phyloP scores from a whole-genome alignment of 192 early-diverging fungal species.

The Coemansia sp. region DNA sequence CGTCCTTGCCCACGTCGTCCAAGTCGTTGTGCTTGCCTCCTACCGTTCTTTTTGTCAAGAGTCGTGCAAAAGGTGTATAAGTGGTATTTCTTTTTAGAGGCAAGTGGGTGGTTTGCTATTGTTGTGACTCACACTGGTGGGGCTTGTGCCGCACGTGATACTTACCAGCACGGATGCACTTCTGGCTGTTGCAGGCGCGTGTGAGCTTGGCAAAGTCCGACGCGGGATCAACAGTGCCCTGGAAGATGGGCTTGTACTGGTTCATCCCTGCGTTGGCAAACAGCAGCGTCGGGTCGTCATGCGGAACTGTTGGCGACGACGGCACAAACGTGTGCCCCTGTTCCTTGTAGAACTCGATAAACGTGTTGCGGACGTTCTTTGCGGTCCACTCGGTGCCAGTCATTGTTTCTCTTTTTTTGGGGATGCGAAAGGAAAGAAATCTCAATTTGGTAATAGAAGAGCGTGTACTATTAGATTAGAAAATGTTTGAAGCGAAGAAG shows the following conservation, averaged over 20 bases:
- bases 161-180: conserved; percentile 97
- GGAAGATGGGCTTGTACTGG: conserved; percentile 98
- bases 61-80: no score
- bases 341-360: conserved; percentile 81
- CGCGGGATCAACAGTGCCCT: conserved; percentile 92
- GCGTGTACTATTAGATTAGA: not conserved
- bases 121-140: not conserved
- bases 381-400: conserved; percentile 69
- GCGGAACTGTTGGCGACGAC: conserved; percentile 91
- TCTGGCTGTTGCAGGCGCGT: conserved; percentile 95
- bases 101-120: not conserved
- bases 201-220: conserved; percentile 86
- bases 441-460: not conserved
- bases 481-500: not conserved
- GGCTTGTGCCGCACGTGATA: not conserved
- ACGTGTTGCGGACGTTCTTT: conserved; percentile 77
- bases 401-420: conserved; percentile 9
- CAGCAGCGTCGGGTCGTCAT: conserved; percentile 93
- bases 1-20: conserved; percentile 97
- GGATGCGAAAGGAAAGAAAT: not conserved
- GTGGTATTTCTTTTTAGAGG: not conserved
- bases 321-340: conserved; percentile 71
- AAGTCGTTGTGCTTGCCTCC: conserved; percentile 98
- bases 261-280: conserved; percentile 98
- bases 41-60: conserved; percentile 29